Percentiles rank a stretch among this genome's conserved stretches.
These are phyloP conservation scores for Heterobasidion parviporum DNA, from an alignment of 1,284 basidiomycete species.

Conservation along the genomic window DNA sequence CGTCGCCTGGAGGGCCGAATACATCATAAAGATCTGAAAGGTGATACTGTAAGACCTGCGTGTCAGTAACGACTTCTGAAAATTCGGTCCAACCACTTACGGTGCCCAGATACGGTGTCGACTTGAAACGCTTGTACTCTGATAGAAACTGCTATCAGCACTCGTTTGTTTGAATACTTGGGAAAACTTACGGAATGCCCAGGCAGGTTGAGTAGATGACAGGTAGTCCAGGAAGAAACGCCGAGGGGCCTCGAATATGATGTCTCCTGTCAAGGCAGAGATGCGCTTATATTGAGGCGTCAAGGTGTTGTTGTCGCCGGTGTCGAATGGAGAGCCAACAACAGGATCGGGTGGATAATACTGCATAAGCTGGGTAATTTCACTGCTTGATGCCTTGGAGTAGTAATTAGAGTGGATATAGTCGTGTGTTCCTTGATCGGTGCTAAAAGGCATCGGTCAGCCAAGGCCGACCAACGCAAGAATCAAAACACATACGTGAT, in stretches of 20 bases:
- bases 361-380: constrained; percentile 24
- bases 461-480: not conserved
- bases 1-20: constrained; percentile 10
- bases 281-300: constrained; percentile 35
- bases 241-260: constrained; percentile 15
- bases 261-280: constrained; percentile 20
- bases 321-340: constrained; percentile 46
- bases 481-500: not conserved
- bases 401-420: constrained; percentile 29
- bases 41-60: constrained; percentile 20
- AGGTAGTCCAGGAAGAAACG: constrained; percentile 9
- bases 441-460: constrained; percentile 17
- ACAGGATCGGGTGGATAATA: constrained; percentile 35
- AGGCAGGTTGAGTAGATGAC: constrained; percentile 7
- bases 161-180: not conserved
- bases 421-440: constrained; percentile 23
- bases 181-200: constrained; percentile 9
- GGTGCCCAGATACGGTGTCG: constrained; percentile 8
- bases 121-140: constrained; percentile 12
- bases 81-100: not conserved
- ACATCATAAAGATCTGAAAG: constrained; percentile 29
- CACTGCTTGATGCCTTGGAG: constrained; percentile 17
- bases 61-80: not conserved
- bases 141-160: not conserved
- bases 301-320: constrained; percentile 33